These are phyloP conservation scores for Laburnicola sp. DNA, from an alignment of 2,329 filamentous ascomycete genomes.

Conservation along the genomic window DNA sequence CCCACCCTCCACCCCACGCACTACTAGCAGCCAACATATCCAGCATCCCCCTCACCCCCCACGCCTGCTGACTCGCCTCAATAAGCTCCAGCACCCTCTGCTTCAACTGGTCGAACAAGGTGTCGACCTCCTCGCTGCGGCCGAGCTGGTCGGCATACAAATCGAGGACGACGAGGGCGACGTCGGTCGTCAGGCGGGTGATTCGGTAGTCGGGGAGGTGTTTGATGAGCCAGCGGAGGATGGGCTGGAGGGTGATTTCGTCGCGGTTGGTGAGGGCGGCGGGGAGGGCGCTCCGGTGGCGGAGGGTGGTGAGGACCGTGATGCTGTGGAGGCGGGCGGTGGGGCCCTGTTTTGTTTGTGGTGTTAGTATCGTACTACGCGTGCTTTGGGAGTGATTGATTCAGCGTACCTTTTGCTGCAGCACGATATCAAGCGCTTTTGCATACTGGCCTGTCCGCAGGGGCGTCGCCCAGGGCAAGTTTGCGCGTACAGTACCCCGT, in stretches of 20 bases:
- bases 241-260: conserved; percentile 76
- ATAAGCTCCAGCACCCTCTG: conserved; percentile 74
- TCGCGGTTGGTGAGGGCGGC: conserved; percentile 79
- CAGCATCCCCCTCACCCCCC: conserved; percentile 83
- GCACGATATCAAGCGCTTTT: conserved; percentile 76
- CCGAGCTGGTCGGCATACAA: conserved; percentile 81
- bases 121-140: conserved; percentile 71
- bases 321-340: conserved; percentile 55
- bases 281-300: conserved; percentile 83
- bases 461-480: conserved; percentile 77
- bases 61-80: conserved; percentile 80
- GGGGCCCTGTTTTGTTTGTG: conserved; percentile 20
- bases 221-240: conserved; percentile 79
- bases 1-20: conserved; percentile 30
- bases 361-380: not conserved
- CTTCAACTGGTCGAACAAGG: conserved; percentile 69
- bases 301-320: conserved; percentile 79
- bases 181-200: conserved; percentile 78
- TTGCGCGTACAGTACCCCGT: conserved; percentile 63
- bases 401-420: conserved; percentile 51
- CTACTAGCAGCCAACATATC: conserved; percentile 71
- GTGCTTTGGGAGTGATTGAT: no score
- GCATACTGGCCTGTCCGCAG: conserved; percentile 78
- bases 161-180: conserved; percentile 80
- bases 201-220: conserved; percentile 83